Base-by-base conservation (phyloP, 2,329 filamentous ascomycete genomes). In the Kalmusia sp. region DNA sequence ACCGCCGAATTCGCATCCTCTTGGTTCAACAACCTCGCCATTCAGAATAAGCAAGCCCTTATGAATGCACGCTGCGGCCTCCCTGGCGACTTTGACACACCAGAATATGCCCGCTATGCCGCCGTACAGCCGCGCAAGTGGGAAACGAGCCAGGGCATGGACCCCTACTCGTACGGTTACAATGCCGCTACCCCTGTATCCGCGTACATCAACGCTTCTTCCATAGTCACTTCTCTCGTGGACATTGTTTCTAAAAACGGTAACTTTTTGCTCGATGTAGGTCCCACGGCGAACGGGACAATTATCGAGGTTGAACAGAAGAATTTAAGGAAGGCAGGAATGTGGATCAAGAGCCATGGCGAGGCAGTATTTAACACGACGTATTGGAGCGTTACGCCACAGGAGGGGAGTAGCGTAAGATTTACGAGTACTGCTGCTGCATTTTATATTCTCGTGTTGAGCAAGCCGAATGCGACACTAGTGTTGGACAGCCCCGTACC, bases 121-220 rank as follows among this genome's bases (percentile, higher is more conserved):
- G 75, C 78, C 3, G 77, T 80, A 7, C 82, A 84, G 65, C 65
- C 73, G 27, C 75, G 82, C 24, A 86, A 87, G 67, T 87, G 84
- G 84, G 84, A 87, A 69, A 80, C 73, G 34, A 87, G 81, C 67
- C 76, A 77, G 11, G 84, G 84, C 31, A 83, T 87, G 81, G 84
- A 87, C 59, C 84, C 84, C 0, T 86, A 77, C 61, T 79, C 75
- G 56, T 87, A 86, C 59, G 84, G 84, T 3, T 87, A 82, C 69
- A 86, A 87, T 63, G 74, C 79, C 6, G 82, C 82, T 1, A 87
- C 83, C 0, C 74, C 79, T 0, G 61, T 70, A 1, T 64, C 60
- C 1, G 74, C 72, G 8, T 85, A 85, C 64, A 81, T 86, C 77
- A 84, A 80, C 35, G 79, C 82, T 0, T 72, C 65, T 6, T 75